Conservation (phyloP, 2,329 filamentous ascomycete genomes). For the Tolypocladium tropicale region DNA sequence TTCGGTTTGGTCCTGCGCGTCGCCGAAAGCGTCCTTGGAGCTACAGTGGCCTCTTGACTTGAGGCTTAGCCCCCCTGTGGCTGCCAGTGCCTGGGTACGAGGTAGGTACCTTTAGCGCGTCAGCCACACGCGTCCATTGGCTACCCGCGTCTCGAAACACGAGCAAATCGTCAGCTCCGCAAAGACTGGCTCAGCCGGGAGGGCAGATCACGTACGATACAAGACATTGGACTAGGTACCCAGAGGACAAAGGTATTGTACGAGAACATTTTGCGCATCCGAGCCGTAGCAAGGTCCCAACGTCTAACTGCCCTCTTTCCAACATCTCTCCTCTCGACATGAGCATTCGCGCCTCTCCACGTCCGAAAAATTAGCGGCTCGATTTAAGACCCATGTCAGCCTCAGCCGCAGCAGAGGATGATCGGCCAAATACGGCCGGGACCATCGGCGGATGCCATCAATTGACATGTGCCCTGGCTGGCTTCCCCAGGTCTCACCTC, state of each 20-base stretch:
- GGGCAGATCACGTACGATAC: background rate
- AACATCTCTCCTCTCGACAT: too few species aligned
- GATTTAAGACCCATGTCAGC: background rate
- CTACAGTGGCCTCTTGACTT: constrained; percentile 1
- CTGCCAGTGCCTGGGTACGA: background rate
- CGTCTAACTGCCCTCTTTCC: too few species aligned
- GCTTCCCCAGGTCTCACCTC: background rate
- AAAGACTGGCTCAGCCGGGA: background rate
- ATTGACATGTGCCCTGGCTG: background rate
- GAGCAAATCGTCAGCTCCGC: background rate
- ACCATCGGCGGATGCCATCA: background rate
- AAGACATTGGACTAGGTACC: background rate
- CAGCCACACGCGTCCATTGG: background rate
- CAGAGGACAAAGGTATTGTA: background rate
- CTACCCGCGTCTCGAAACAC: background rate
- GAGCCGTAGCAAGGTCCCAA: background rate
- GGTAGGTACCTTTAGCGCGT: background rate
- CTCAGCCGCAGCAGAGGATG: background rate
- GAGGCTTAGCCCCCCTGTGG: background rate
- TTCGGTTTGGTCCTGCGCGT: background rate
- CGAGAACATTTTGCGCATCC: too few species aligned
- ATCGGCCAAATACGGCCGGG: too few species aligned
- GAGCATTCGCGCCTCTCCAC: too few species aligned
- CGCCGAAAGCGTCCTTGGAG: constrained; percentile 1
- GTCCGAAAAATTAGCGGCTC: background rate